Conservation (phyloP, 176 grass and related monocot species). For the Chloris gayana region DNA sequence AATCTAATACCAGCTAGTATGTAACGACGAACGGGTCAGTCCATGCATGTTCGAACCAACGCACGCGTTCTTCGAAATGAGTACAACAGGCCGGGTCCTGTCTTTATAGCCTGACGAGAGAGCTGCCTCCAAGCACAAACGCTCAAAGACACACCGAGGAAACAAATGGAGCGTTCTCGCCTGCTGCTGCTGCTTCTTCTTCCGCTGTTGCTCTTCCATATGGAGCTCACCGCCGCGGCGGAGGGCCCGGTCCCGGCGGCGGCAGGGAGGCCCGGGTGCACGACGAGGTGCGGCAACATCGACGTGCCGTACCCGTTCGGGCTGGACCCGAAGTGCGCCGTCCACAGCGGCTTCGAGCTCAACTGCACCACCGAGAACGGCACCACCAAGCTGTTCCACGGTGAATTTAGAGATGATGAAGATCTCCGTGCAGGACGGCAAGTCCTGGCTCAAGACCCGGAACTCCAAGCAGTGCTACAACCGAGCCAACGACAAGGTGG, state of each 20-base stretch:
- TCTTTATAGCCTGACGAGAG: no score
- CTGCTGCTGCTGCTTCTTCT: background rate
- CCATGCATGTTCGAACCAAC: no score
- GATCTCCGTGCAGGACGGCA: slow-evolving; percentile 12
- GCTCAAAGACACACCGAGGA: no score
- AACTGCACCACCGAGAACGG: background rate
- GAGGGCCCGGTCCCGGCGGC: background rate
- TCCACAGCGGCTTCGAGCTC: background rate
- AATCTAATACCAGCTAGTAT: no score
- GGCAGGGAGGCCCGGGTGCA: background rate
- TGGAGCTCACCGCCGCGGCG: no score
- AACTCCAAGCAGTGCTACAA: slow-evolving; percentile 8
- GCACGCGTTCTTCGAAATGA: no score
- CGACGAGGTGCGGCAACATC: background rate
- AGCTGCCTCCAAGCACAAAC: no score
- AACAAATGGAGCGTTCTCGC: no score
- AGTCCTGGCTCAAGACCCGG: background rate
- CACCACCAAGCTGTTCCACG: background rate
- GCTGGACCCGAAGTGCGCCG: background rate
- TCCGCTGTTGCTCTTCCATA: no score
- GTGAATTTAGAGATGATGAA: background rate
- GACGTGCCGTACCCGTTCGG: background rate
- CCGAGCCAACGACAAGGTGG: rapidly evolving
- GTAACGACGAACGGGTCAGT: no score
- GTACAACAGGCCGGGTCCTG: no score